These are phyloP conservation scores for Prunus salicina DNA, from an alignment of 306 rosid species.

Conservation along the genomic window DNA sequence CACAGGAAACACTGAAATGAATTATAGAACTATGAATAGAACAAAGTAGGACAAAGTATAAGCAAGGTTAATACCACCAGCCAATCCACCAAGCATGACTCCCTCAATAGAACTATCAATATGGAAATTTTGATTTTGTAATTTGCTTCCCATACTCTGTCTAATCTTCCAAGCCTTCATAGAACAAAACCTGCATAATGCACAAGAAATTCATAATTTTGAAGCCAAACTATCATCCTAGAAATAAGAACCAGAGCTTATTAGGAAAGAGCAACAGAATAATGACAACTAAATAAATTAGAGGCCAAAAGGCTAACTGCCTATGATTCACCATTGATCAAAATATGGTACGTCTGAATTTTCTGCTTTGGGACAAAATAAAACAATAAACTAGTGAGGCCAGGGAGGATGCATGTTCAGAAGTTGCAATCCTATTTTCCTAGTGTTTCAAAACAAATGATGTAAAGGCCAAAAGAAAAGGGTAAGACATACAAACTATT, in stretches of 20 bases:
- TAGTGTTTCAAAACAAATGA: too few relatives aligned
- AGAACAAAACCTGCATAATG: constrained; percentile 63
- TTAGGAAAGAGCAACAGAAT: background rate
- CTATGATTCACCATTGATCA: too few relatives aligned
- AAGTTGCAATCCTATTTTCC: too few relatives aligned
- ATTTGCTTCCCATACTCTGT: constrained; percentile 53
- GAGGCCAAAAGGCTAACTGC: too few relatives aligned
- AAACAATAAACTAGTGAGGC: too few relatives aligned
- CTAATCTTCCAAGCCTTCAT: constrained; percentile 67
- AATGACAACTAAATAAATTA: too few relatives aligned
- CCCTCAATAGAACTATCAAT: constrained; percentile 65
- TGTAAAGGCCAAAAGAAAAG: too few relatives aligned
- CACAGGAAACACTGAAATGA: background rate
- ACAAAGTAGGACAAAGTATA: constrained; percentile 10
- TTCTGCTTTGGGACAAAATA: too few relatives aligned
- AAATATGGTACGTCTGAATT: too few relatives aligned
- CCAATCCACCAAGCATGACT: constrained; percentile 74
- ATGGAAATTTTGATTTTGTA: constrained; percentile 45
- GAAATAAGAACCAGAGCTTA: background rate
- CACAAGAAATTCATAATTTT: constrained; percentile 1
- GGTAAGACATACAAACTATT: too few relatives aligned
- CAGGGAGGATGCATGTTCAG: too few relatives aligned
- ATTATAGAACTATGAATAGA: background rate
- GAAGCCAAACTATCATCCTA: background rate
- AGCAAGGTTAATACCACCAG: constrained; percentile 70